Evolutionary conservation across 352 stramenopile genomes (phyloP), one percentile per base, ranked within the genome.

Genomic region (Phytophthora sp.): DNA sequence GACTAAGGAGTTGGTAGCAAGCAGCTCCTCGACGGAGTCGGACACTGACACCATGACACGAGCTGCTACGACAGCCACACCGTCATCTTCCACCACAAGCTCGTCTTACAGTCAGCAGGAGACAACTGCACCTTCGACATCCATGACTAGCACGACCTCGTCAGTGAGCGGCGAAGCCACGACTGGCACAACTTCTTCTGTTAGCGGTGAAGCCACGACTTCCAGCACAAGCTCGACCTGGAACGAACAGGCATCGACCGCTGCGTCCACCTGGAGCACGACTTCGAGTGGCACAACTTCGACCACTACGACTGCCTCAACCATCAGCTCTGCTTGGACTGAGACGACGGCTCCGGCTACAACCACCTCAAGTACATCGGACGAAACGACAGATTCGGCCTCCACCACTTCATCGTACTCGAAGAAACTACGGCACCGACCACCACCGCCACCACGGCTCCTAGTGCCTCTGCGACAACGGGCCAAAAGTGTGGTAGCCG

Each of bases 1-100:
- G 37, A 66, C 57, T 2, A 60, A 52, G 59, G 52, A 56, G 20
- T 23, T 53, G n/a, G 37, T 44, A 23, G 42, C 51, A 23, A 68
- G 43, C 44, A 62, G 51, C 34, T 43, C 59, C 12, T 68, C 59
- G 24, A 42, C 34, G 11, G 43, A 55, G 27, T 41, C 42, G 8
- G 57, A 50, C 9, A 35, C 46, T 12, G 30, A 46, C 23, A 39
- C 58, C 13, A 44, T 52, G 17, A 4, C 42, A 1, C 18, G 30
- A 9, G 21, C 45, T 23, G 5, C 23, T 11, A 58, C 44, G 24
- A 53, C 21, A 21, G 38, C 21, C 18, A 32, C 46, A 8, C 26
- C 46, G n/a, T 51, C 51, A 10, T 13, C 28, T 18, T 34, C 52
- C 2, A 49, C n/a, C 24, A 34, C 48, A 20, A 52, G 17, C 8